phyloP scores from a whole-genome alignment of 352 stramenopile species.

The Blastocystis sp. region DNA sequence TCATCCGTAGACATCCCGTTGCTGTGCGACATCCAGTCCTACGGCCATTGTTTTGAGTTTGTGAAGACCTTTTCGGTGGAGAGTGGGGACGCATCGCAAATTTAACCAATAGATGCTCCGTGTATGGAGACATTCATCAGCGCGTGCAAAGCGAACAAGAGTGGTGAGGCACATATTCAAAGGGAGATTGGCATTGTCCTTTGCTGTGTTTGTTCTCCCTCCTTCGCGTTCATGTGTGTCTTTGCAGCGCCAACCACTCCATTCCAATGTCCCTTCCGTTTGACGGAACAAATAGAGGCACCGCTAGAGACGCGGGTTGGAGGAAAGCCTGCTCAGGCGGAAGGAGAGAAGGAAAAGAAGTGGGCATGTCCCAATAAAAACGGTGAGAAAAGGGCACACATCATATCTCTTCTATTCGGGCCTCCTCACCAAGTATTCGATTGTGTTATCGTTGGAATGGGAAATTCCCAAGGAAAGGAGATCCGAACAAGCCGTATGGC shows the following conservation, averaged over 20 bases:
- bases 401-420: not conserved
- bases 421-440: not conserved
- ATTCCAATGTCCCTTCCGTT: no score
- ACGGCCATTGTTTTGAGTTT: not conserved
- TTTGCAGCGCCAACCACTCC: no score
- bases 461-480: conserved; percentile 61
- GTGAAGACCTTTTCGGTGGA: not conserved
- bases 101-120: not conserved
- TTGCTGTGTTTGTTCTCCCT: no score
- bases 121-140: not conserved
- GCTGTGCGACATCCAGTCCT: not conserved
- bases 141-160: not conserved
- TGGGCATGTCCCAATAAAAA: not conserved
- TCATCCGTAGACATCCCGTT: not conserved
- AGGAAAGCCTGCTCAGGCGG: no score
- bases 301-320: no score
- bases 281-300: no score
- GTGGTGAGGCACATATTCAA: not conserved
- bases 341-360: no score
- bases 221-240: no score
- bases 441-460: not conserved
- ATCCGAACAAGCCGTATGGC: conserved; percentile 23
- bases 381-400: not conserved
- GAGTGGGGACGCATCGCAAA: not conserved
- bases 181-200: no score